These are phyloP conservation scores for Mortierella polycephala DNA, from an alignment of 371 early-diverging fungal species.

Conservation along the genomic window DNA sequence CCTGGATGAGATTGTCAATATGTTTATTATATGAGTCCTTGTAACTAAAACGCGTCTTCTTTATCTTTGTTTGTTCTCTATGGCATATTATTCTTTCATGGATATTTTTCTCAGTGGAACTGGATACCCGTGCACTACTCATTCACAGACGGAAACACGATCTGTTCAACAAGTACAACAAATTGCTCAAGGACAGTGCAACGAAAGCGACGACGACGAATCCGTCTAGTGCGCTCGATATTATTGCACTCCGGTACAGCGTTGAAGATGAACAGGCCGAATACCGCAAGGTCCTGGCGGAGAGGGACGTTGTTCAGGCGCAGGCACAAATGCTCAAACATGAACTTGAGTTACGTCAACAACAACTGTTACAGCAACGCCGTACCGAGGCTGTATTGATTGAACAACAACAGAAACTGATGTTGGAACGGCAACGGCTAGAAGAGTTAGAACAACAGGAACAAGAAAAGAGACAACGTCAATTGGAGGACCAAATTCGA, in stretches of 20 bases:
- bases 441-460: slow-evolving; percentile 27
- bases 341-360: slow-evolving; percentile 55
- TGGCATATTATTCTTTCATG: too few species aligned
- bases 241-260: slow-evolving; percentile 10
- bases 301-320: slow-evolving; percentile 12
- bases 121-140: slow-evolving; percentile 18
- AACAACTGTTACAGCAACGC: slow-evolving; percentile 55
- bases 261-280: slow-evolving; percentile 32
- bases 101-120: slow-evolving; percentile 12
- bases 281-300: slow-evolving; percentile 12
- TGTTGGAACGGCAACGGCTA: slow-evolving; percentile 35
- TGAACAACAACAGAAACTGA: slow-evolving; percentile 56
- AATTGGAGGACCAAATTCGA: slow-evolving; percentile 21
- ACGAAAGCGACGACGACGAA: slow-evolving; percentile 21
- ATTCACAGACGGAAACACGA: slow-evolving; percentile 29
- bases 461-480: slow-evolving; percentile 5
- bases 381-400: slow-evolving; percentile 57
- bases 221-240: slow-evolving; percentile 26
- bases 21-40: not conserved
- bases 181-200: slow-evolving; percentile 32
- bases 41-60: too few species aligned
- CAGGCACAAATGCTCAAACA: slow-evolving; percentile 51
- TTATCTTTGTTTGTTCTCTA: not conserved
- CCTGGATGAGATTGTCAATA: not conserved
- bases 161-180: slow-evolving; percentile 27